These are phyloP conservation scores for Trichoderma harzianum DNA, from an alignment of 2,329 filamentous ascomycete species.

Conservation along the genomic window DNA sequence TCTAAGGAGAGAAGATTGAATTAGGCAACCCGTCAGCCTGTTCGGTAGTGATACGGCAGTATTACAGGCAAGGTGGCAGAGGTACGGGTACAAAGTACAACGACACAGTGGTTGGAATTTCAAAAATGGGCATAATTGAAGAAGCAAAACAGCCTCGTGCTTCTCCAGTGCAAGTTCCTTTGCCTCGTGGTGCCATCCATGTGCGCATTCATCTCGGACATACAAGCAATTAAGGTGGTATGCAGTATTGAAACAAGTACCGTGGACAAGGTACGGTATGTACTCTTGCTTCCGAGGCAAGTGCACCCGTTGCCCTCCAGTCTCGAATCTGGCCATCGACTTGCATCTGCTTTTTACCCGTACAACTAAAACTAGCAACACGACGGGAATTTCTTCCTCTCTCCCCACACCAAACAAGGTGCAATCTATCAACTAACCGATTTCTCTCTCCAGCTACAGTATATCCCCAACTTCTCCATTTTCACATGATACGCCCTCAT, in stretches of 20 bases:
- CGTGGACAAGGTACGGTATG: neutral
- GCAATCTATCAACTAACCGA: neutral
- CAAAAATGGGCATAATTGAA: neutral
- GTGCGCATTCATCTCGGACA: neutral
- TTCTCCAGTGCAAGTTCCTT: neutral
- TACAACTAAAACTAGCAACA: neutral
- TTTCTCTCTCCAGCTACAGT: neutral
- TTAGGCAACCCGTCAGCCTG: neutral
- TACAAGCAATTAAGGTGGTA: neutral
- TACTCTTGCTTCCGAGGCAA: neutral
- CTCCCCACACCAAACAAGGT: neutral
- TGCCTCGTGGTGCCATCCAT: neutral
- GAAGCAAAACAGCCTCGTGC: neutral
- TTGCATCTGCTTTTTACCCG: neutral
- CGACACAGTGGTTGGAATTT: neutral
- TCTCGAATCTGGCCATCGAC: neutral
- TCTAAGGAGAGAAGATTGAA: neutral
- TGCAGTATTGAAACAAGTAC: neutral
- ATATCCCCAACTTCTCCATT: neutral
- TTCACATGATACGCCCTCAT: neutral
- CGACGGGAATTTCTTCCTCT: neutral
- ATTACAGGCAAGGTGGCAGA: neutral
- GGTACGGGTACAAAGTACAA: neutral
- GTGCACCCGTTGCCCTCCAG: neutral
- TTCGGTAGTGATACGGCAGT: neutral